phyloP scores from a whole-genome alignment of 768 basidiomycete genomes.

The Suillus americanus region DNA sequence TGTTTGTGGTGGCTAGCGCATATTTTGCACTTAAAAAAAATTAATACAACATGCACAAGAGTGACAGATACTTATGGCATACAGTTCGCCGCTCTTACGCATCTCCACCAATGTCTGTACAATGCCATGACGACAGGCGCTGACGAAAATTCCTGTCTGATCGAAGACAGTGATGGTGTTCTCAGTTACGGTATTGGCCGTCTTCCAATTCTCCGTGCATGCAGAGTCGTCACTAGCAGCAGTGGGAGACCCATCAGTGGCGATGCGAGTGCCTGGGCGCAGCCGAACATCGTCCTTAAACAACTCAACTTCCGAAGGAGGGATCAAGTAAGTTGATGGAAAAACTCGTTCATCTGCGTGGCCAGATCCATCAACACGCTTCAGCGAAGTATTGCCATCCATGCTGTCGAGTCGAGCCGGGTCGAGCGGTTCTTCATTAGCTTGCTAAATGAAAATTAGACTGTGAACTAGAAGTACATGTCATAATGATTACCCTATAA shows the following conservation, averaged over 20 bases:
- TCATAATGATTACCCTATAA: too few species aligned
- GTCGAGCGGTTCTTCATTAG: too few species aligned
- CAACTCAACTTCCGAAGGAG: constrained; percentile 23
- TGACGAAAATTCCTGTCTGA: constrained; percentile 38
- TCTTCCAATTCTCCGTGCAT: constrained; percentile 36
- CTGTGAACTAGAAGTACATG: too few species aligned
- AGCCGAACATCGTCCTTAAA: too few species aligned
- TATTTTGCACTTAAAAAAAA: not conserved
- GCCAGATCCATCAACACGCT: too few species aligned
- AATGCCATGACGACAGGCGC: constrained; percentile 35
- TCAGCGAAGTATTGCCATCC: too few species aligned
- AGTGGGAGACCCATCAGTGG: not conserved
- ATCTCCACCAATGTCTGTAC: constrained; percentile 33
- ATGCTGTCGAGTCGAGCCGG: too few species aligned
- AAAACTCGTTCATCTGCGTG: too few species aligned
- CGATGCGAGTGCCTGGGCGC: too few species aligned
- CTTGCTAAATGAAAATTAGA: too few species aligned
- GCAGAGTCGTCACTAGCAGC: not conserved
- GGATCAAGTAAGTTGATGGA: constrained; percentile 37
- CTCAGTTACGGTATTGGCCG: constrained; percentile 21
- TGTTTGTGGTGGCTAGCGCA: constrained; percentile 15
- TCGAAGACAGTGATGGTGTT: constrained; percentile 37
- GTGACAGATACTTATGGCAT: constrained; percentile 11
- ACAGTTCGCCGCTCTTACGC: constrained; percentile 37
- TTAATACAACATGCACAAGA: not conserved